Base-by-base conservation (phyloP, 164 flowering plant species). In the Piper betle region DNA sequence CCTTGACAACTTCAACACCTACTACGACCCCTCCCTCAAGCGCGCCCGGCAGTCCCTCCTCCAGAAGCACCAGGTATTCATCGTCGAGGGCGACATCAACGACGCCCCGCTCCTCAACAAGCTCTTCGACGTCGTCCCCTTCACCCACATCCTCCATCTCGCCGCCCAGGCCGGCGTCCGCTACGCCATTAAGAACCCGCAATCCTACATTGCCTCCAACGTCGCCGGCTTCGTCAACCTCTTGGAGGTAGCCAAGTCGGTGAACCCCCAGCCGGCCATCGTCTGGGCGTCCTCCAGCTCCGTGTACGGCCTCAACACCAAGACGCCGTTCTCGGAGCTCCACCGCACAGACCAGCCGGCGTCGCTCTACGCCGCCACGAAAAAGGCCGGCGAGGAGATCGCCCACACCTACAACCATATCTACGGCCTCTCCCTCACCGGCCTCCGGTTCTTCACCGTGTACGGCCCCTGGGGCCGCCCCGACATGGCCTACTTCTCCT, bases 261-360 rank as follows among this genome's bases (percentile, higher is more conserved):
- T 83, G 0, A 72, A 78, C 61, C 98, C 96, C 0, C 98, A 91
- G 62, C 98, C 98, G 7, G 65, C 95, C 0, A 79, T 91, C 38
- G 92, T 91, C 17, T 91, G 98, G 98, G 98, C 98, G 0, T 86
- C 93, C 0, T 91, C 97, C 2, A 80, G 86, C 73, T 88, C 96
- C 19, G 97, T 91, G n/a, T 88, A 91, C 70, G 98, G 96, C 2
- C 77, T 91, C 52, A 91, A 91, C 73, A 78, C 81, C 0, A 57
- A 88, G 0, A 80, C 78, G 37, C 97, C 97, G 0, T 91, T 91
- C 63, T 86, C 96, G 0, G 97, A 91, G 53, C 19, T 52, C 0
- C 79, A 91, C 74, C 75, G 93, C 6, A 91, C 96, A 4, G 97
- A 91, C 57, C 90, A 75, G 48, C 97, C 97, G 3, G 97, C 97